A percentile compares a stretch with the other conserved stretches of the same genome.
Conservation (phyloP, 345 rosid species). For the Bruguiera sexangula region DNA sequence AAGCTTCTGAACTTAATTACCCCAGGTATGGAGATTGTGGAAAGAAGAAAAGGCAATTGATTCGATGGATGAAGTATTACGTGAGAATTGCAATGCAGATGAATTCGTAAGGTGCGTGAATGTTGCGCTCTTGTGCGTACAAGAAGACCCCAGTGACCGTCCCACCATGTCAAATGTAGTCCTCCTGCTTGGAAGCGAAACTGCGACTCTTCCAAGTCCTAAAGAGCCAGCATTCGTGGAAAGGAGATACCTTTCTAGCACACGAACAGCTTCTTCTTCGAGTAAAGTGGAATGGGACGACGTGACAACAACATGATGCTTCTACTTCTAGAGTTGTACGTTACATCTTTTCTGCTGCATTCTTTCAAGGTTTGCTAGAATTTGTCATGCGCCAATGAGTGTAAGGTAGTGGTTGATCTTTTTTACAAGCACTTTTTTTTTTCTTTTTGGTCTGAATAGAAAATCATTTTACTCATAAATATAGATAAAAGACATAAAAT, state of each 20-base stretch:
- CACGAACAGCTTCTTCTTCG: constrained; percentile 5
- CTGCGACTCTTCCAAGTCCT: constrained; percentile 21
- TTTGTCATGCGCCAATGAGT: no score
- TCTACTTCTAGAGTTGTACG: no score
- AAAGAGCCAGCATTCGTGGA: constrained; percentile 30
- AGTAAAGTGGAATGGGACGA: background rate
- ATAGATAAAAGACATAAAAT: no score
- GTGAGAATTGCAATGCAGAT: constrained; percentile 1
- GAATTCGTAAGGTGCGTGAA: constrained; percentile 23
- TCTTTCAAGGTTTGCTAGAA: no score
- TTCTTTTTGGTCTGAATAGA: no score
- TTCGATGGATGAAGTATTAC: constrained; percentile 15
- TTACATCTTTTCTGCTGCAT: no score
- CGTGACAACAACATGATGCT: background rate
- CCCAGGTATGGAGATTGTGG: constrained; percentile 24
- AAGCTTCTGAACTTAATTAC: background rate
- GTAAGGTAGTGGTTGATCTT: no score
- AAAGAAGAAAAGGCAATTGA: constrained; percentile 15
- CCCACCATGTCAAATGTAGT: constrained; percentile 29
- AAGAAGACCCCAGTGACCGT: constrained; percentile 34
- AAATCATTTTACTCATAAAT: no score
- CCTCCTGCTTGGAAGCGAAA: constrained; percentile 21
- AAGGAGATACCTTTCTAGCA: constrained; percentile 3
- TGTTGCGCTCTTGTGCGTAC: constrained; percentile 31
- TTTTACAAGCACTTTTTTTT: no score